Percentiles rank a stretch among this genome's conserved stretches.
Evolutionary conservation across 2,329 filamentous ascomycete genomes (phyloP).

Genomic region (Hypoxylon sp.): DNA sequence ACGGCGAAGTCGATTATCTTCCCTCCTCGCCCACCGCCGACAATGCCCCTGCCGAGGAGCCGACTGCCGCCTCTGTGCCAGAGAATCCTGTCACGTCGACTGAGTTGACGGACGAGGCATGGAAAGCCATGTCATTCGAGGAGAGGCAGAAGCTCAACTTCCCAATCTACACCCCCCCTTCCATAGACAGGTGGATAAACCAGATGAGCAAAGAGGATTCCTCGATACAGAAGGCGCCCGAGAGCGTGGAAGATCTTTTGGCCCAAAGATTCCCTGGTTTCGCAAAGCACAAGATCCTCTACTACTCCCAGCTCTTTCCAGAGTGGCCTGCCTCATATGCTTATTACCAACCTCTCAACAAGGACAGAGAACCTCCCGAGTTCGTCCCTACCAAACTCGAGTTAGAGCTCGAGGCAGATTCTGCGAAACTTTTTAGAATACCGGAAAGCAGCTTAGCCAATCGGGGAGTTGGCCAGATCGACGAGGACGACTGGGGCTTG

Average conservation of each 20-base stretch:
- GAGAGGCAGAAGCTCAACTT: slow-evolving; percentile 54
- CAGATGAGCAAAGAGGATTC: slow-evolving; percentile 63
- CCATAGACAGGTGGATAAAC: slow-evolving; percentile 47
- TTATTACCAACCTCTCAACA: slow-evolving; percentile 79
- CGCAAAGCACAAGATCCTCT: slow-evolving; percentile 74
- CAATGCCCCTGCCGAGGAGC: slow-evolving; percentile 19
- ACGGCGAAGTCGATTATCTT: slow-evolving; percentile 51
- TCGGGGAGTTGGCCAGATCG: slow-evolving; percentile 57
- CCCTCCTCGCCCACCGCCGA: slow-evolving; percentile 56
- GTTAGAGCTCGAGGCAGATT: slow-evolving; percentile 84
- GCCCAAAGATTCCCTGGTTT: slow-evolving; percentile 84
- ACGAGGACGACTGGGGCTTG: slow-evolving; percentile 57
- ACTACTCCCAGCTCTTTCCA: slow-evolving; percentile 84
- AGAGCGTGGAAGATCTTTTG: slow-evolving; percentile 77
- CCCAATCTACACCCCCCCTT: slow-evolving; percentile 53
- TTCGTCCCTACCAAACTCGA: slow-evolving; percentile 86
- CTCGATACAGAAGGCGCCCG: slow-evolving; percentile 72
- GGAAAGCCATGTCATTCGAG: slow-evolving; percentile 48
- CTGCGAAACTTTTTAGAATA: slow-evolving; percentile 86
- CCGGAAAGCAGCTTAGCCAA: slow-evolving; percentile 62
- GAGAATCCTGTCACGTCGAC: slow-evolving; percentile 16
- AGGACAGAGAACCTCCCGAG: slow-evolving; percentile 69
- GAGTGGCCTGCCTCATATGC: slow-evolving; percentile 80
- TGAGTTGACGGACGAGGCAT: slow-evolving; percentile 47
- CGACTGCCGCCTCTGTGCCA: slow-evolving; percentile 10